Percentiles rank a stretch among this genome's conserved stretches.
These are phyloP conservation scores for Vararia minispora DNA, from an alignment of 768 basidiomycete genomes.

Conservation along the genomic window DNA sequence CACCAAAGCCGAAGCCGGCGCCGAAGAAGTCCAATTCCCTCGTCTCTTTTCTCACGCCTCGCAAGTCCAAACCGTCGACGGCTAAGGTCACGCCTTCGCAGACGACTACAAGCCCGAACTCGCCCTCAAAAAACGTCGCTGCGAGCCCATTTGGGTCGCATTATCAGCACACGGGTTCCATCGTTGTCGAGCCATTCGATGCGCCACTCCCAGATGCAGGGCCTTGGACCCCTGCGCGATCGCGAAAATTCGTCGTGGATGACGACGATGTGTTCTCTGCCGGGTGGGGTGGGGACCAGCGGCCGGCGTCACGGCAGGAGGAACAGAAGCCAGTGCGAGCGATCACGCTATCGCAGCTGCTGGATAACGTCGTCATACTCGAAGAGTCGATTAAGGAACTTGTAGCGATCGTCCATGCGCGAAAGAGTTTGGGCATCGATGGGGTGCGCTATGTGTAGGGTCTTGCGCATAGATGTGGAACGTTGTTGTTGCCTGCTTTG, in stretches of 20 bases:
- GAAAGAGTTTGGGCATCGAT: slow-evolving; percentile 79
- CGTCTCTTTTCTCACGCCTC: slow-evolving; percentile 72
- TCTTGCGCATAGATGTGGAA: background rate
- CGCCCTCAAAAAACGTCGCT: slow-evolving; percentile 36
- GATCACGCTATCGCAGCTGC: slow-evolving; percentile 69
- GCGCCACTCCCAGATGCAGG: slow-evolving; percentile 48
- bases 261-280: slow-evolving; percentile 66
- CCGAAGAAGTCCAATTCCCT: slow-evolving; percentile 46
- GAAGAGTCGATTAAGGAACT: slow-evolving; percentile 95
- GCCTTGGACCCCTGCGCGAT: slow-evolving; percentile 51
- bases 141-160: slow-evolving; percentile 79
- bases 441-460: slow-evolving; percentile 57
- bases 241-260: slow-evolving; percentile 39
- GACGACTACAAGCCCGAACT: slow-evolving; percentile 29
- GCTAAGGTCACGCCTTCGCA: slow-evolving; percentile 19
- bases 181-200: slow-evolving; percentile 60
- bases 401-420: slow-evolving; percentile 73
- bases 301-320: slow-evolving; percentile 19
- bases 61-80: slow-evolving; percentile 41
- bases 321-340: slow-evolving; percentile 21
- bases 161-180: slow-evolving; percentile 66
- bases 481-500: background rate
- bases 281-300: slow-evolving; percentile 33
- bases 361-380: slow-evolving; percentile 91
- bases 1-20: slow-evolving; percentile 38